Conservation (phyloP, 192 early-diverging fungal species). For the Coemansia sp. region DNA sequence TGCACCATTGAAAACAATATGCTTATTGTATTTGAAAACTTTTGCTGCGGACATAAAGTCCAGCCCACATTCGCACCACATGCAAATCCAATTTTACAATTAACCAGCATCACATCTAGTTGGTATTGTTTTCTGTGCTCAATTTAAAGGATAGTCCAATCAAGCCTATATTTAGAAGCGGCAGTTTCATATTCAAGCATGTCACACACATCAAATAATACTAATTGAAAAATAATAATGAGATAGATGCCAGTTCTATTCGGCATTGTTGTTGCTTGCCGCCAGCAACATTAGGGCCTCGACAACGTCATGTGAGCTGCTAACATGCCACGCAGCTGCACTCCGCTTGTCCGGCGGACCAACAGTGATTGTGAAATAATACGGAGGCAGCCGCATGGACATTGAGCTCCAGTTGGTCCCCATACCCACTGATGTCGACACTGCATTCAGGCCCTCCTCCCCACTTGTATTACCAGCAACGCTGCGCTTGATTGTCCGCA, state of each 20-base stretch:
- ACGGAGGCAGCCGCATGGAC: constrained; percentile 20
- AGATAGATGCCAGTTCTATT: constrained; percentile 1
- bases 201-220: not conserved
- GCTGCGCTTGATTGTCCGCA: constrained; percentile 45
- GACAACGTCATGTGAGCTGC: constrained; percentile 37
- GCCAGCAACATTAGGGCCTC: constrained; percentile 30
- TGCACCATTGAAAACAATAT: not conserved
- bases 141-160: not conserved
- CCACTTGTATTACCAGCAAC: constrained; percentile 11
- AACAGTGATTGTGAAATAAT: constrained; percentile 76
- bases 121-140: not conserved
- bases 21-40: not conserved
- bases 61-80: not conserved
- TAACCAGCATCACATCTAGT: not conserved
- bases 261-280: not conserved
- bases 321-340: constrained; percentile 81
- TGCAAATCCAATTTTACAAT: not conserved
- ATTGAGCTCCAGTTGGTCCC: constrained; percentile 2
- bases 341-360: constrained; percentile 88
- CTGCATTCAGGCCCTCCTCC: constrained; percentile 1
- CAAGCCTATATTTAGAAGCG: not conserved
- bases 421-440: not conserved
- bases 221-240: not conserved
- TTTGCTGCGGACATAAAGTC: not conserved
- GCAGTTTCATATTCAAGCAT: not conserved